A percentile compares a stretch with the other conserved stretches of the same genome.
These are phyloP conservation scores for Ceriops decandra DNA, from an alignment of 345 rosid genomes.

Conservation along the genomic window DNA sequence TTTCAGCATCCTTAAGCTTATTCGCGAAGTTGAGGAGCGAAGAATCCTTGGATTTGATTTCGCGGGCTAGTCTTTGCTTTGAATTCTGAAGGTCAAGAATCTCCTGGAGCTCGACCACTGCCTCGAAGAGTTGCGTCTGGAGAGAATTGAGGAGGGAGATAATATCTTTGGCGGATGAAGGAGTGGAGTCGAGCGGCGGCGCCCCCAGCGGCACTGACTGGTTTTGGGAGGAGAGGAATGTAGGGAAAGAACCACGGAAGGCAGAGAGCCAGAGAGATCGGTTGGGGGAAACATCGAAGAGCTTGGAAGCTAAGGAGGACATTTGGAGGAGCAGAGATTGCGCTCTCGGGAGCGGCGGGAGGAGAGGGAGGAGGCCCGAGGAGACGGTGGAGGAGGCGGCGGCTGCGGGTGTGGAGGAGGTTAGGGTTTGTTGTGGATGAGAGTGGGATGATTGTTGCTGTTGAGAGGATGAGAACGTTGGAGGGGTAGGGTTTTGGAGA, in stretches of 20 bases:
- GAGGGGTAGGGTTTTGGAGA: constrained; percentile 58
- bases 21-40: constrained; percentile 64
- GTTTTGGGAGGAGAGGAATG: constrained; percentile 61
- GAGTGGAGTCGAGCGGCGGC: constrained; percentile 49
- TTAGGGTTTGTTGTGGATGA: constrained; percentile 30
- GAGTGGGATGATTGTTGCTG: constrained; percentile 30
- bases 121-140: constrained; percentile 87
- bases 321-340: constrained; percentile 82
- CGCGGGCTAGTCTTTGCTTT: constrained; percentile 56
- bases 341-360: constrained; percentile 85
- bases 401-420: constrained; percentile 13
- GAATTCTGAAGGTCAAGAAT: constrained; percentile 92
- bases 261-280: constrained; percentile 70
- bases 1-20: constrained; percentile 73
- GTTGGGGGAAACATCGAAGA: constrained; percentile 74
- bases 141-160: constrained; percentile 60
- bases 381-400: constrained; percentile 46
- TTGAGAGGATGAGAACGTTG: constrained; percentile 47
- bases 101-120: constrained; percentile 86
- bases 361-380: constrained; percentile 67
- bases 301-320: constrained; percentile 64
- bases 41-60: constrained; percentile 53
- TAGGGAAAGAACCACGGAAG: constrained; percentile 72
- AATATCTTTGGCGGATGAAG: constrained; percentile 62
- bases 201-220: constrained; percentile 45